Evolutionary conservation across 352 stramenopile species (phyloP), one percentile per base, ranked within the genome.

Genomic region (Nothophytophthora sp.): DNA sequence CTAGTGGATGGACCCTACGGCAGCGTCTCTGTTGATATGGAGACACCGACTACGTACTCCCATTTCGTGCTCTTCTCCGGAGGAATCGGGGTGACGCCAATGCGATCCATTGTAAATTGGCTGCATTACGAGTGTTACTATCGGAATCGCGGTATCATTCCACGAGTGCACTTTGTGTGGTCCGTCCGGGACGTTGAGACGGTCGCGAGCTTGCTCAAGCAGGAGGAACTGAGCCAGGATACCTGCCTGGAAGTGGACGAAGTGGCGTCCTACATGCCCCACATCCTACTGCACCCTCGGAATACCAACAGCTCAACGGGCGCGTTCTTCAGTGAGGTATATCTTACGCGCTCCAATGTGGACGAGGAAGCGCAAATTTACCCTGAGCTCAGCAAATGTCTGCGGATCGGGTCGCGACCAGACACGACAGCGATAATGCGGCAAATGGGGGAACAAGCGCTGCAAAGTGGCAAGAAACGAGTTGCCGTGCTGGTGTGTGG

Each of bases 1-100:
- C 63, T 85, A 1, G 47, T 87, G 0, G 78, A 85, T 10, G 78
- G 78, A 11, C 70, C 73, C 1, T 87, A 86, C 36, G 78, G 78
- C 0, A 58, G 63, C 8, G 27, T 78, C 0, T 54, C 58, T 7
- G 48, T 86, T 41, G 73, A 89, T 35, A 55, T 89, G n/a, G 28
- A 61, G 9, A 52, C 23, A 12, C 49, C 55, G 19, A 61, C 34
- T 5, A 38, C 60, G 20, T 89, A 86, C 60, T 81, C 72, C 0
- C 72, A 86, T 50, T 50, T 85, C 4, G 60, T 75, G 4, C 50
- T 89, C 16, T 51, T 86, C 19, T 59, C 63, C 20, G 67, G 67
- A 8, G 76, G 76, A 27, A 77, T 87, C 37, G 72, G 72, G 2
- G 55, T 84, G 50, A 84, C 76, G 0, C 72, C 76, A 0, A 82